Evolutionary conservation across 2,329 filamentous ascomycete species (phyloP).

Genomic region (Calonectria pauciramosa): DNA sequence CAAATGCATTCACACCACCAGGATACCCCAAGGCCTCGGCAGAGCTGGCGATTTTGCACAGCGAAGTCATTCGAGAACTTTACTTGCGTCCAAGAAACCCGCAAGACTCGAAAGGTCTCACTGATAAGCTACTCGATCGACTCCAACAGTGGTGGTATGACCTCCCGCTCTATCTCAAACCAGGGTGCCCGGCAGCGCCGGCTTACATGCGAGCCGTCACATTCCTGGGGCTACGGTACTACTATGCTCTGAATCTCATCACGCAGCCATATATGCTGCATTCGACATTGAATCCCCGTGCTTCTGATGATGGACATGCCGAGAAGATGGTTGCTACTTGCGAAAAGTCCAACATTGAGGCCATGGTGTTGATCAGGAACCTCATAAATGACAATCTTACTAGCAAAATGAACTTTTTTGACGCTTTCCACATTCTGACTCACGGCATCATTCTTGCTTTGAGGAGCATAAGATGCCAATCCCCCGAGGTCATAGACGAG

Average conservation of each 20-base stretch:
- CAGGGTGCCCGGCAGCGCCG: neutral
- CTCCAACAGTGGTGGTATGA: neutral
- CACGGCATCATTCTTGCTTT: neutral
- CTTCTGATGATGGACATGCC: neutral
- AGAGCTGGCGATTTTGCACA: neutral
- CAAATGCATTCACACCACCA: neutral
- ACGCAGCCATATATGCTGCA: neutral
- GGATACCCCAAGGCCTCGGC: neutral
- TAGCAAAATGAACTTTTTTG: conserved; percentile 4
- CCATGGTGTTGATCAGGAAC: neutral
- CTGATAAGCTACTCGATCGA: neutral
- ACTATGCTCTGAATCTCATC: neutral
- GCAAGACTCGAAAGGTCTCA: neutral
- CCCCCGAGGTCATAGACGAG: neutral
- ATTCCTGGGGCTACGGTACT: neutral
- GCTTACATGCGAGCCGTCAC: neutral
- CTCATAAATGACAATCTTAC: neutral
- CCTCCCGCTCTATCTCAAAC: neutral
- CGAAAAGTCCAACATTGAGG: neutral
- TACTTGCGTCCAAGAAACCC: neutral
- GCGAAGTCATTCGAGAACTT: neutral
- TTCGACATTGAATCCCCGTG: neutral
- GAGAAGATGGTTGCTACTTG: neutral
- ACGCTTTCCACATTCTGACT: neutral
- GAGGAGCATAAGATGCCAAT: neutral